phyloP scores from a whole-genome alignment of 1,284 basidiomycete species.

The Boletus subluridellus region DNA sequence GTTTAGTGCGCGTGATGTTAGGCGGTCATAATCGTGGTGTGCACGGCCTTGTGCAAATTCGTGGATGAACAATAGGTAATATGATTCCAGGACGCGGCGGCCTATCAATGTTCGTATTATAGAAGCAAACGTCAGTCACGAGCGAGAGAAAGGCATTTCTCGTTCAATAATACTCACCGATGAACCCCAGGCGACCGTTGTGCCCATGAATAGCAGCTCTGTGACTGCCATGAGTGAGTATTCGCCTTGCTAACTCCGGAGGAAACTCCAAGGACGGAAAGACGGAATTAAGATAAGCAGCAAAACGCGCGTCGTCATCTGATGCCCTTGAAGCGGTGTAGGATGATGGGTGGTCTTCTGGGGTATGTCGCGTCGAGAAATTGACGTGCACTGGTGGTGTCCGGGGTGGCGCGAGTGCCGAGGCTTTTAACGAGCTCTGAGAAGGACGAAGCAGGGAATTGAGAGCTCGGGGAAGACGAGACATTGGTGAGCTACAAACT shows the following conservation, averaged over 20 bases:
- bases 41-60: conserved; percentile 48
- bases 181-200: conserved; percentile 65
- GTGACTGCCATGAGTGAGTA: conserved; percentile 75
- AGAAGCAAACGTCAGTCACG: neutral
- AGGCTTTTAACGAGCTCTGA: conserved; percentile 10
- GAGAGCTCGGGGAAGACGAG: conserved; percentile 20
- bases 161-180: conserved; percentile 46
- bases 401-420: conserved; percentile 15
- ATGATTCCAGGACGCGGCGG: conserved; percentile 68
- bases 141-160: neutral
- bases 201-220: conserved; percentile 60
- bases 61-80: conserved; percentile 67
- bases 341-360: conserved; percentile 1
- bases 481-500: conserved; percentile 14
- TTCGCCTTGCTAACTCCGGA: conserved; percentile 60
- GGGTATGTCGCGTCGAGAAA: conserved; percentile 17
- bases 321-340: neutral
- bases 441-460: conserved; percentile 9
- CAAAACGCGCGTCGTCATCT: conserved; percentile 31
- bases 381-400: neutral
- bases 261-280: conserved; percentile 69
- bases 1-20: conserved; percentile 55
- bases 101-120: conserved; percentile 41
- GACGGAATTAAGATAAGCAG: conserved; percentile 55
- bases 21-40: conserved; percentile 52